A percentile compares a stretch with the other conserved stretches of the same genome.
Conservation (phyloP, 1,284 basidiomycete species). For the Rhodofomes roseus region DNA sequence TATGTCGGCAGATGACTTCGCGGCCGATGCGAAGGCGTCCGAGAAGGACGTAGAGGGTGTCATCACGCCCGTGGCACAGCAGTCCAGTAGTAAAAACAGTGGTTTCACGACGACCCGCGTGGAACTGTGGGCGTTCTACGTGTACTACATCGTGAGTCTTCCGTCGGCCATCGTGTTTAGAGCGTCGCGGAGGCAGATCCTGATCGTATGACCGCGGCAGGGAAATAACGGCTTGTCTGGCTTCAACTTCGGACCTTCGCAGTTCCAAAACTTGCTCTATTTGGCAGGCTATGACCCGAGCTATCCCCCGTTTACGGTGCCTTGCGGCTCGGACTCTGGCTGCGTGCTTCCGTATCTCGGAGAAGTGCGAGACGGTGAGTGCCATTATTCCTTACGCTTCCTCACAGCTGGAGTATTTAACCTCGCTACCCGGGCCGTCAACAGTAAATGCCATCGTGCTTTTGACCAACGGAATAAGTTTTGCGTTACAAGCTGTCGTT, state of each 20-base stretch:
- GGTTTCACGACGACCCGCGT: constrained; percentile 43
- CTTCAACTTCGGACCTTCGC: constrained; percentile 75
- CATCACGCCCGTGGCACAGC: background rate
- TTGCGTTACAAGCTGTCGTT: constrained; percentile 66
- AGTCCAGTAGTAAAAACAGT: background rate
- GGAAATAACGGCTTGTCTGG: constrained; percentile 72
- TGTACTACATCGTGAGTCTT: constrained; percentile 57
- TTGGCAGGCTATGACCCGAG: constrained; percentile 68
- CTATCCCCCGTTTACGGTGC: constrained; percentile 46
- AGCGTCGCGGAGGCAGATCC: background rate
- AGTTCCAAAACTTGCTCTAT: constrained; percentile 74
- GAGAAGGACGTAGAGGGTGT: constrained; percentile 6
- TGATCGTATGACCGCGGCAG: constrained; percentile 19
- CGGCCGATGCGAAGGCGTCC: constrained; percentile 6
- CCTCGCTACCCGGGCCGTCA: too few relatives aligned
- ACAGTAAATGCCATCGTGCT: constrained; percentile 76
- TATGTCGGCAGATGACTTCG: background rate
- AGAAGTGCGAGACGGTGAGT: constrained; percentile 55
- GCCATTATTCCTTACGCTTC: background rate
- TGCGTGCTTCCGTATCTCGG: constrained; percentile 70
- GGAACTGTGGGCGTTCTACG: constrained; percentile 70
- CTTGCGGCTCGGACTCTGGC: constrained; percentile 45
- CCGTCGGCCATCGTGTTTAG: background rate
- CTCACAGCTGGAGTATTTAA: too few relatives aligned
- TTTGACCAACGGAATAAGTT: constrained; percentile 72